Conservation (phyloP, 208 protist species). For the Leptomonas seymouri region DNA sequence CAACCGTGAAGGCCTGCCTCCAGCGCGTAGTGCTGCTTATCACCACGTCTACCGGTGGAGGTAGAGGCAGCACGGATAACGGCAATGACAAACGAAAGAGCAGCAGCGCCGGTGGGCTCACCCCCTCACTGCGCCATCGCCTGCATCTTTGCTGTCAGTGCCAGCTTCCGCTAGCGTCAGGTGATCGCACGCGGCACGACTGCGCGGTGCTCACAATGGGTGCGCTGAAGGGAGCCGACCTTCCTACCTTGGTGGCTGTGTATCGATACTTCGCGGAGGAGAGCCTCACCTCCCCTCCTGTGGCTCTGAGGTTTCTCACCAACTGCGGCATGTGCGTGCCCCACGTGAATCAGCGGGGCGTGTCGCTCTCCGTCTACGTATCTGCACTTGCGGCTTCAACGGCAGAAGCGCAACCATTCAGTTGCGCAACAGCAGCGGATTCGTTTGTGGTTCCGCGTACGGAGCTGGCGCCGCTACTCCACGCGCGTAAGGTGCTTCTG, state of each 20-base stretch:
- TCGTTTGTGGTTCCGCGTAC: not conserved
- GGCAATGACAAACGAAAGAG: not conserved
- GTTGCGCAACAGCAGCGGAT: too few relatives aligned
- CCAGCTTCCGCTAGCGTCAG: conserved; percentile 15
- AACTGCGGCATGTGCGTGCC: conserved; percentile 58
- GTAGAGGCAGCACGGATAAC: not conserved
- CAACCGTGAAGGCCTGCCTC: conserved; percentile 46
- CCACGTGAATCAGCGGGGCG: conserved; percentile 28
- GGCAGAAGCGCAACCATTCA: not conserved
- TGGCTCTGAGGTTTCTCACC: conserved; percentile 76
- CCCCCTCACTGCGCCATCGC: conserved; percentile 16
- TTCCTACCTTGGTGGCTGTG: conserved; percentile 21
- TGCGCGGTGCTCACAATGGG: conserved; percentile 43
- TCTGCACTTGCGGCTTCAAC: not conserved
- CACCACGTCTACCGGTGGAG: not conserved
- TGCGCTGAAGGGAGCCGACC: conserved; percentile 37
- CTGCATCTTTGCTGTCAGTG: conserved; percentile 39
- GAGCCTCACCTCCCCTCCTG: conserved; percentile 27
- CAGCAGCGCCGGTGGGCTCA: not conserved
- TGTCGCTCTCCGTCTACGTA: conserved; percentile 20
- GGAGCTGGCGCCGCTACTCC: conserved; percentile 24
- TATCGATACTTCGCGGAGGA: conserved; percentile 39
- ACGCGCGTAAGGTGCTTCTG: conserved; percentile 36
- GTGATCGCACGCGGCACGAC: conserved; percentile 20
- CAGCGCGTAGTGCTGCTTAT: conserved; percentile 51